phyloP scores from a whole-genome alignment of 2,329 filamentous ascomycete genomes.

The Trichoderma sp. region DNA sequence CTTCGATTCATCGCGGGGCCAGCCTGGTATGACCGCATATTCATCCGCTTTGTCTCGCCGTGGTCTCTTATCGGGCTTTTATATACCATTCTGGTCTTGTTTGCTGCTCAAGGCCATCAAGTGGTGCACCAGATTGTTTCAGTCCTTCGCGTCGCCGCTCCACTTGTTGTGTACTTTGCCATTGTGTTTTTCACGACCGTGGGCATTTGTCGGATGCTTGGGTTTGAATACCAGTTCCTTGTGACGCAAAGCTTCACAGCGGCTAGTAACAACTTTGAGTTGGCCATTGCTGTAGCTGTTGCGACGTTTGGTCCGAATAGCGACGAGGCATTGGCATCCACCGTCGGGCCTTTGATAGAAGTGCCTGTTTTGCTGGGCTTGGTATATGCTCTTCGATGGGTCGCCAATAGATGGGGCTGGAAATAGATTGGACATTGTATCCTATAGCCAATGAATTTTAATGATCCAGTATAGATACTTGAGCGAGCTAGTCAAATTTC shows the following conservation, averaged over 20 bases:
- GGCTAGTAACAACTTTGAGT: conserved; percentile 90
- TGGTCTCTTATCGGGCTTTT: conserved; percentile 80
- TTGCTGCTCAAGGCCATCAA: conserved; percentile 75
- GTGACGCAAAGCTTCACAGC: conserved; percentile 85
- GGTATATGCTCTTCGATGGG: conserved; percentile 71
- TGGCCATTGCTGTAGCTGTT: conserved; percentile 86
- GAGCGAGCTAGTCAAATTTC: neutral
- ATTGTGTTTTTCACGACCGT: conserved; percentile 73
- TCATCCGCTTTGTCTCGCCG: conserved; percentile 69
- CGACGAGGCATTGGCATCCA: conserved; percentile 78
- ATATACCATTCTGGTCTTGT: conserved; percentile 84
- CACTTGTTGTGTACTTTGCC: conserved; percentile 78
- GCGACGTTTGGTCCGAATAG: conserved; percentile 77
- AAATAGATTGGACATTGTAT: conserved; percentile 28
- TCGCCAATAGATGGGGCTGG: conserved; percentile 59
- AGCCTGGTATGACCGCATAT: conserved; percentile 66
- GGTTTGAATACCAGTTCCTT: conserved; percentile 70
- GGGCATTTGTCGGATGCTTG: conserved; percentile 60
- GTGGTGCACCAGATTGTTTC: conserved; percentile 83
- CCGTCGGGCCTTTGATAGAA: conserved; percentile 83
- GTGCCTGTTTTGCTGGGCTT: conserved; percentile 77
- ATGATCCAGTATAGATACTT: neutral
- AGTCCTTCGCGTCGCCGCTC: conserved; percentile 78
- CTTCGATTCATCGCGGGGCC: conserved; percentile 57
- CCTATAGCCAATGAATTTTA: neutral